A percentile compares a stretch with the other conserved stretches of the same genome.
Conservation (phyloP, 2,329 filamentous ascomycete species). For the Alternaria infectoria region DNA sequence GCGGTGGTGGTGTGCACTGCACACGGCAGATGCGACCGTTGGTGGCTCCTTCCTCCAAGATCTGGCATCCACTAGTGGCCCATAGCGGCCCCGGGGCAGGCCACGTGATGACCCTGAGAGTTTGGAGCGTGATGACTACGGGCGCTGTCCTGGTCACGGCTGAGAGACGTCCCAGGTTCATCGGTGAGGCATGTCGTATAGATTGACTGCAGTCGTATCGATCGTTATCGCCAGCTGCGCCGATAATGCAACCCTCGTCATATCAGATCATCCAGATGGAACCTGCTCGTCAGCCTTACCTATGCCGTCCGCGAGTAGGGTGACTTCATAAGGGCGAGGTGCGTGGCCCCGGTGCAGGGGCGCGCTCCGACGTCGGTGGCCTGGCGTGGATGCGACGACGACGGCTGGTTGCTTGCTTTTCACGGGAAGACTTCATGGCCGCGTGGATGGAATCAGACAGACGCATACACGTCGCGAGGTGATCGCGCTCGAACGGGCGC, state of each 20-base stretch:
- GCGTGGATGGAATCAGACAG: neutral
- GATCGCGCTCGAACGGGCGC: neutral
- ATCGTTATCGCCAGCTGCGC: constrained; percentile 1
- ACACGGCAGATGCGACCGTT: neutral
- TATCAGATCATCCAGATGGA: constrained; percentile 2
- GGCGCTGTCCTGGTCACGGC: neutral
- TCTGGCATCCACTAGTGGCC: neutral
- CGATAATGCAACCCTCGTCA: constrained; percentile 5
- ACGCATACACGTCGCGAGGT: neutral
- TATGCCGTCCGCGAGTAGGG: constrained; percentile 3
- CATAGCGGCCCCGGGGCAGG: neutral
- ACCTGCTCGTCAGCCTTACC: constrained; percentile 24
- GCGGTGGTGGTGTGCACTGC: neutral
- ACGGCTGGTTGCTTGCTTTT: neutral
- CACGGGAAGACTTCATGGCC: neutral
- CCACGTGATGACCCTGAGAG: neutral
- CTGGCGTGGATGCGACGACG: constrained; percentile 3
- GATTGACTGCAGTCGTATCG: neutral
- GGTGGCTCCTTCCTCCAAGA: neutral
- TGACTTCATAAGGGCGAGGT: constrained; percentile 21
- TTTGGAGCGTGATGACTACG: neutral
- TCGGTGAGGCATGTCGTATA: neutral
- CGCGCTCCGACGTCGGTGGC: constrained; percentile 25
- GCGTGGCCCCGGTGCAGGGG: constrained; percentile 27
- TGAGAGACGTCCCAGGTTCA: neutral